Percentiles rank a stretch among this genome's conserved stretches.
These are phyloP conservation scores for Talaromyces sp. DNA, from an alignment of 2,329 filamentous ascomycete species.

Conservation along the genomic window DNA sequence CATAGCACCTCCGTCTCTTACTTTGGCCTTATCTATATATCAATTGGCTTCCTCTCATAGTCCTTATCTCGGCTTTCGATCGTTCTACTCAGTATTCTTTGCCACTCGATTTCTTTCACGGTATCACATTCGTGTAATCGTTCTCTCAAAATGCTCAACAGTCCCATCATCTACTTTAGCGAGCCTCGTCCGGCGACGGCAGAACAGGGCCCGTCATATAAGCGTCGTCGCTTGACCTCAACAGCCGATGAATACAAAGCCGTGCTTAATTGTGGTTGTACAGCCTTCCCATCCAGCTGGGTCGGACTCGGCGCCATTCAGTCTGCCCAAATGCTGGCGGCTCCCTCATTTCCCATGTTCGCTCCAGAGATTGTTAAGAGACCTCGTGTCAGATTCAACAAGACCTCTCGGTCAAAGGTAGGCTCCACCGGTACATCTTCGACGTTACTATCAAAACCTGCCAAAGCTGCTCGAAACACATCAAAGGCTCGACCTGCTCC, in stretches of 20 bases:
- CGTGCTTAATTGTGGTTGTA: neutral
- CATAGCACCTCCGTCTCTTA: neutral
- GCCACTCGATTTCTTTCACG: neutral
- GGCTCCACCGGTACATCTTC: slow-evolving; percentile 19
- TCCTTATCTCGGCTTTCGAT: neutral
- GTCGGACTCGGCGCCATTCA: slow-evolving; percentile 9
- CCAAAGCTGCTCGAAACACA: neutral
- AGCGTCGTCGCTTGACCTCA: slow-evolving; percentile 10
- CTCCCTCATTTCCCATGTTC: slow-evolving; percentile 14
- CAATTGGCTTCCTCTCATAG: neutral
- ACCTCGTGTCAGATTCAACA: slow-evolving; percentile 4
- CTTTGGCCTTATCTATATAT: slow-evolving; percentile 9
- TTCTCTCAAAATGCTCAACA: slow-evolving; percentile 8
- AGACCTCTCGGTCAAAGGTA: neutral
- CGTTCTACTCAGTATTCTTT: neutral
- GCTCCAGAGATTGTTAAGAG: slow-evolving; percentile 6
- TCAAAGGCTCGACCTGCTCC: slow-evolving; percentile 21
- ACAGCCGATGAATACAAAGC: neutral
- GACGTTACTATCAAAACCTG: slow-evolving; percentile 9
- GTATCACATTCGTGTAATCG: neutral
- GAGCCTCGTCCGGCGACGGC: slow-evolving; percentile 2
- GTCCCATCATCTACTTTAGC: neutral
- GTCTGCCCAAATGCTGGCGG: slow-evolving; percentile 14
- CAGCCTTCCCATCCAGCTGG: slow-evolving; percentile 3
- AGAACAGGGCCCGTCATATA: neutral